Evolutionary conservation across 1,139 yeast species (phyloP).

Genomic region (Arxiozyma slooffiae): DNA sequence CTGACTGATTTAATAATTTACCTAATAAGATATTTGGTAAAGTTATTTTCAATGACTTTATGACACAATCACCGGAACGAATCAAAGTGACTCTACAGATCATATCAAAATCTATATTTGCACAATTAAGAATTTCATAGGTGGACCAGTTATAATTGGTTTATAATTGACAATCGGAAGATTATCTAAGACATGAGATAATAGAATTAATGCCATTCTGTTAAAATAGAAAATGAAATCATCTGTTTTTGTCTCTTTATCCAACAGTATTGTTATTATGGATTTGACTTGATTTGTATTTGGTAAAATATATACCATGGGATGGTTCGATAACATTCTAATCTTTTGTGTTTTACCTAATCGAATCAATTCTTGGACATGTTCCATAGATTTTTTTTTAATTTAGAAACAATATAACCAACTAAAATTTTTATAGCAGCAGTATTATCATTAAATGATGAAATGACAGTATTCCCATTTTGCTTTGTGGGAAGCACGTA

Average conservation of each 20-base stretch:
- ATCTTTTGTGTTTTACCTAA: constrained; percentile 17
- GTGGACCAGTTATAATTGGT: constrained; percentile 41
- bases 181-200: constrained; percentile 55
- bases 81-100: constrained; percentile 70
- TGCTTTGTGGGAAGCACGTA: constrained; percentile 70
- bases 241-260: constrained; percentile 47
- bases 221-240: constrained; percentile 83
- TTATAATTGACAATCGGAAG: constrained; percentile 25
- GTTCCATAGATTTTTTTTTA: constrained; percentile 57
- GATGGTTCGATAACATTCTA: constrained; percentile 13
- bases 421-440: constrained; percentile 75
- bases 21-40: constrained; percentile 75
- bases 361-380: constrained; percentile 39
- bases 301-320: constrained; percentile 35
- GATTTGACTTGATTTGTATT: constrained; percentile 61
- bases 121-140: constrained; percentile 34
- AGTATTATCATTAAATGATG: constrained; percentile 75
- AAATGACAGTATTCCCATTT: constrained; percentile 76
- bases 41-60: constrained; percentile 62
- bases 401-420: constrained; percentile 66
- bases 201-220: constrained; percentile 60
- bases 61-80: constrained; percentile 89
- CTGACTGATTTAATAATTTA: constrained; percentile 77
- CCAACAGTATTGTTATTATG: constrained; percentile 60
- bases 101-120: constrained; percentile 34